Base-by-base conservation (phyloP, 2,329 filamentous ascomycete species). In the Penicillium sp. region DNA sequence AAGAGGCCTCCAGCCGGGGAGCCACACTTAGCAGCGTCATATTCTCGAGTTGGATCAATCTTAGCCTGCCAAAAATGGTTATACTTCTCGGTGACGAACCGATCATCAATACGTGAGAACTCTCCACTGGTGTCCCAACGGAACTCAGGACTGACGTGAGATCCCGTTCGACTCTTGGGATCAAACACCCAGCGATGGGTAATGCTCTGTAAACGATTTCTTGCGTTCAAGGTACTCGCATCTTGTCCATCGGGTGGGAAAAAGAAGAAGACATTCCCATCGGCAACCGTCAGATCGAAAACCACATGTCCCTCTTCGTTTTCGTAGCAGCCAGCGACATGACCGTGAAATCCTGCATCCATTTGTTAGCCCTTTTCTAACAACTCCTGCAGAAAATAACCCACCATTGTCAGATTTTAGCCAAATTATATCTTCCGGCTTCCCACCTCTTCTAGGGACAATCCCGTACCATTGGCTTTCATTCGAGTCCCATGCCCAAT, bases 181-280 rank as follows among this genome's bases (percentile, higher is more conserved):
- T 49, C 45, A 49, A 49, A 49, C 7, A 49, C 45, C 45, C 45
- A 49, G 17, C 45, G 45, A n/a, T 49, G 45, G 6, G 45, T 49
- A 6, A 49, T n/a, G 26, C 45, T 49, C 17, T 49, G 24, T 10
- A 49, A 15, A 9, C 45, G 45, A 7, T 49, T 49, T 30, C 45
- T 49, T 30, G 45, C 45, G 1, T 9, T n/a, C 12, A 49, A n/a
- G 4, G 6, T 49, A 4, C 24, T 49, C 7, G 45, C 12, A 9
- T 49, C 13, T 49, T 49, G 13, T 6, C 17, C 26, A n/a, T 49
- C 26, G 4, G 45, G 45, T 5, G 45, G 45, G 26, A 49, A 49
- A 7, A 49, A 49, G 26, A 49, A 49, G 45, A 49, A 49, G 4
- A 49, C 45, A n/a, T 49, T 49, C 13, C 45, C 45, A 49, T 49